Conservation (phyloP, 2,329 filamentous ascomycete species). For the Cryphonectria naterciae region DNA sequence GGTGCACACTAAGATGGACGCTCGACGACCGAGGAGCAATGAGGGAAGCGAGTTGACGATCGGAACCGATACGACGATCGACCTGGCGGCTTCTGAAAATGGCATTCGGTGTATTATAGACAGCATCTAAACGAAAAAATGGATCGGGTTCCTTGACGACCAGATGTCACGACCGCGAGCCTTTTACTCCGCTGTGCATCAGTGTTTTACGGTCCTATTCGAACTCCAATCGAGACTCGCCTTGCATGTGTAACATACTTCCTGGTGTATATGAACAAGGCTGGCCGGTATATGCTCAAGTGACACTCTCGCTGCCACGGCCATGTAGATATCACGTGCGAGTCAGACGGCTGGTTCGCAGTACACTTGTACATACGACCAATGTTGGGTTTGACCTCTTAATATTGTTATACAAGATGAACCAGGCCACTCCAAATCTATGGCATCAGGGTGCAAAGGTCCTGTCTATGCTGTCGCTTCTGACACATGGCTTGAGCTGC, state of each 20-base stretch:
- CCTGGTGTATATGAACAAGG: not conserved
- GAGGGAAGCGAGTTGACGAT: not conserved
- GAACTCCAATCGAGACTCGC: not conserved
- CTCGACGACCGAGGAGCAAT: not conserved
- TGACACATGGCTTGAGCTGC: not conserved
- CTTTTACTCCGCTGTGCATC: not conserved
- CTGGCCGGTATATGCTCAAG: not conserved
- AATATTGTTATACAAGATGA: not conserved
- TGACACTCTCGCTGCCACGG: not conserved
- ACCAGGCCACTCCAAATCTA: not conserved
- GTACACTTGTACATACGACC: not conserved
- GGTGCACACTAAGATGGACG: slow-evolving; percentile 47
- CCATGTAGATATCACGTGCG: not conserved
- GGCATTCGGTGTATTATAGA: slow-evolving; percentile 24
- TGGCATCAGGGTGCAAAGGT: not conserved
- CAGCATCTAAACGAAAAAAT: slow-evolving; percentile 25
- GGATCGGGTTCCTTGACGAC: not conserved
- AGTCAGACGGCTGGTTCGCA: not conserved
- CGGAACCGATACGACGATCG: slow-evolving; percentile 14
- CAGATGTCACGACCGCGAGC: not conserved
- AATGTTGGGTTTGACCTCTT: not conserved
- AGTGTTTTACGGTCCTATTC: not conserved
- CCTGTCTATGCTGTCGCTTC: not conserved
- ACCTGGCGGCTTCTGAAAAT: not conserved
- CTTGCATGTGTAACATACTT: not conserved